A percentile compares a stretch with the other conserved stretches of the same genome.
Evolutionary conservation across 1,284 basidiomycete genomes (phyloP).

Genomic region (Naganishia sp.): DNA sequence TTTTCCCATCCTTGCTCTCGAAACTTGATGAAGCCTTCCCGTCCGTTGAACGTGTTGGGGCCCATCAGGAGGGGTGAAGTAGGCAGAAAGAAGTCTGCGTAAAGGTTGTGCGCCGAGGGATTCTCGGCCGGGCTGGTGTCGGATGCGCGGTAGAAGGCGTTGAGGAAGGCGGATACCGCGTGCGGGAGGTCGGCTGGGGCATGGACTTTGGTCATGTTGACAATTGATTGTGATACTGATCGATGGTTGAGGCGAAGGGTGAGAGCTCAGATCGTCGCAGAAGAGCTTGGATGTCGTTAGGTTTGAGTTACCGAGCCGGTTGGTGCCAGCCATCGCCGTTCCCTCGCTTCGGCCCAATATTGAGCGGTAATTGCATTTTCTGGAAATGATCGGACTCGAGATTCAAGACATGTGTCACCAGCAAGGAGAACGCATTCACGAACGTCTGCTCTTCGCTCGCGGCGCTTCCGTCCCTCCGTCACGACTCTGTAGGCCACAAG

Average conservation of each 20-base stretch:
- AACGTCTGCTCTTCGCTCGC: too few species aligned
- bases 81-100: slow-evolving; percentile 37
- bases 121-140: slow-evolving; percentile 35
- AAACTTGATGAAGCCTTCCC: slow-evolving; percentile 36
- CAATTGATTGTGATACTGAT: background rate
- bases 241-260: background rate
- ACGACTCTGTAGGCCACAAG: too few species aligned
- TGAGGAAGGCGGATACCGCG: slow-evolving; percentile 35
- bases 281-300: too few species aligned
- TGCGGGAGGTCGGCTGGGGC: slow-evolving; percentile 32
- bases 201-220: slow-evolving; percentile 19
- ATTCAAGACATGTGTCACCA: too few species aligned
- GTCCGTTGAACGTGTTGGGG: slow-evolving; percentile 36
- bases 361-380: too few species aligned
- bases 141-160: slow-evolving; percentile 38
- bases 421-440: too few species aligned
- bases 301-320: too few species aligned
- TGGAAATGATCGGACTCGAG: too few species aligned
- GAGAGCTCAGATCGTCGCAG: background rate
- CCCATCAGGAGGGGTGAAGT: slow-evolving; percentile 40
- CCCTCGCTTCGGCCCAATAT: too few species aligned
- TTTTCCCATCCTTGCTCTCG: slow-evolving; percentile 40
- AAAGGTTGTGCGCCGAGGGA: slow-evolving; percentile 34
- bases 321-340: too few species aligned
- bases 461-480: too few species aligned